Percentiles rank a stretch among this genome's conserved stretches.
Evolutionary conservation across 2,329 filamentous ascomycete genomes (phyloP).

Genomic region (Xylaria arbuscula): DNA sequence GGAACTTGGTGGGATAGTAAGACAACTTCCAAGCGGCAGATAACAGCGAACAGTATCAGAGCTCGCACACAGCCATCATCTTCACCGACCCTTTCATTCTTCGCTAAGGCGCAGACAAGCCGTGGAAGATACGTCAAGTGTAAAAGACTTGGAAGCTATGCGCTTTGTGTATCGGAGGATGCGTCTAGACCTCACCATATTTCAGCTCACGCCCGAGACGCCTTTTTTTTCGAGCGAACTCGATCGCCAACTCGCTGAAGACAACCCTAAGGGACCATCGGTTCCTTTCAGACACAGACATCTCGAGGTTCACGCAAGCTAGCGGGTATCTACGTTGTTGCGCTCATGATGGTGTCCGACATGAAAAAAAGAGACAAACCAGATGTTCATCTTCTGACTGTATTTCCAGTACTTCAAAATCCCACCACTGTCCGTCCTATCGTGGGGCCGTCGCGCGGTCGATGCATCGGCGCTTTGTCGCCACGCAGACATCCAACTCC

Average conservation of each 20-base stretch:
- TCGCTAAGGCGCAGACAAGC: background rate
- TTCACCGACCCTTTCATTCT: background rate
- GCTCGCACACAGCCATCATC: background rate
- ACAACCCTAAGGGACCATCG: constrained; percentile 4
- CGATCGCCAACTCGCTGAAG: background rate
- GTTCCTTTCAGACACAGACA: constrained; percentile 16
- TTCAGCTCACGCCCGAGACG: background rate
- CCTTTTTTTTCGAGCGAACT: background rate
- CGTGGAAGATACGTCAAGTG: background rate
- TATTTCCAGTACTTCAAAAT: constrained; percentile 15
- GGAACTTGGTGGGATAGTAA: constrained; percentile 1
- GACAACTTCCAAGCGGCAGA: background rate
- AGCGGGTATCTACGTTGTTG: constrained; percentile 10
- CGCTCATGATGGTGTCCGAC: constrained; percentile 14
- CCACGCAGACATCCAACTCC: background rate
- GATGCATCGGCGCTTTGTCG: background rate
- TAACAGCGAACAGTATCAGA: background rate
- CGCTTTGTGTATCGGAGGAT: background rate
- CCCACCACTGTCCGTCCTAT: constrained; percentile 22
- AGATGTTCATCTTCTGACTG: background rate
- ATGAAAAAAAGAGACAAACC: constrained; percentile 12
- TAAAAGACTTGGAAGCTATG: background rate
- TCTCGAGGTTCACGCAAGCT: constrained; percentile 16
- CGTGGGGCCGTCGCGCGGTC: background rate
- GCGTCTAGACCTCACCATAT: background rate